A percentile compares a stretch with the other conserved stretches of the same genome.
Evolutionary conservation across 192 early-diverging fungal genomes (phyloP).

Genomic region (Coemansia sp.): DNA sequence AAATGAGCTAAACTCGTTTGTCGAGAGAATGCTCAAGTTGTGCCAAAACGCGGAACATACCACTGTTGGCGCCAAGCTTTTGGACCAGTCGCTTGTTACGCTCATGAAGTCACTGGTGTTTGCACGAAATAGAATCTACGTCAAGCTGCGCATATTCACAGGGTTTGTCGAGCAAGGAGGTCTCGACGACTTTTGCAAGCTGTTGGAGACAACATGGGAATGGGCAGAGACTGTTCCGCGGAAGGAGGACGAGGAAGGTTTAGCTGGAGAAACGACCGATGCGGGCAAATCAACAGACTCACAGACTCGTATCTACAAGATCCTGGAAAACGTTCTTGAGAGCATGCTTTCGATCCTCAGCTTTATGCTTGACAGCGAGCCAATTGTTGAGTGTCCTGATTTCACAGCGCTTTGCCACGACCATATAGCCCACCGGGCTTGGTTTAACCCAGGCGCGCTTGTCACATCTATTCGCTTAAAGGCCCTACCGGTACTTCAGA

Average conservation of each 20-base stretch:
- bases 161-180: slow-evolving; percentile 39
- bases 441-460: slow-evolving; percentile 75
- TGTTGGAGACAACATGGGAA: slow-evolving; percentile 46
- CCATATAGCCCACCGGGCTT: slow-evolving; percentile 52
- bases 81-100: slow-evolving; percentile 45
- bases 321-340: slow-evolving; percentile 41
- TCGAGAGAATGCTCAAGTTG: slow-evolving; percentile 20
- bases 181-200: slow-evolving; percentile 33
- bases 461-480: slow-evolving; percentile 63
- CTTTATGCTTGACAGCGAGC: slow-evolving; percentile 67
- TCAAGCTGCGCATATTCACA: slow-evolving; percentile 45
- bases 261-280: background rate
- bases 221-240: slow-evolving; percentile 33
- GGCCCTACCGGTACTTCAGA: slow-evolving; percentile 61
- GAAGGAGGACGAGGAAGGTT: slow-evolving; percentile 6
- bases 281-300: slow-evolving; percentile 9
- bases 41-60: slow-evolving; percentile 24
- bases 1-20: slow-evolving; percentile 24
- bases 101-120: slow-evolving; percentile 51
- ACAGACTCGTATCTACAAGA: slow-evolving; percentile 21
- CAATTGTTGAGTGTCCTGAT: slow-evolving; percentile 72
- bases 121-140: slow-evolving; percentile 48
- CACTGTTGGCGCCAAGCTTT: slow-evolving; percentile 31
- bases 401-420: slow-evolving; percentile 28
- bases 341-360: slow-evolving; percentile 62